Evolutionary conservation across 441 rosid genomes (phyloP).

Genomic region (Gossypium schwendimanii): DNA sequence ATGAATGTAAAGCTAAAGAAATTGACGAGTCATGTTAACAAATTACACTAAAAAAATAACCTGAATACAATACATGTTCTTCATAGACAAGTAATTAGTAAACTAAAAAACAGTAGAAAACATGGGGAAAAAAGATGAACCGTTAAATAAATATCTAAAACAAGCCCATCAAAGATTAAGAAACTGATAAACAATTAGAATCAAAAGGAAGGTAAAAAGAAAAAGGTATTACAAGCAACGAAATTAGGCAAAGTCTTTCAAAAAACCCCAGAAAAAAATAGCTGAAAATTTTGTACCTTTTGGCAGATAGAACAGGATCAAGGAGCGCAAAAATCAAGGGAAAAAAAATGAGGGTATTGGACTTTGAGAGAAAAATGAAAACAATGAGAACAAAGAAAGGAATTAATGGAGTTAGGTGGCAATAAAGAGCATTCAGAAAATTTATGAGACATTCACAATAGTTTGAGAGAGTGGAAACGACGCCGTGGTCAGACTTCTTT

Average conservation of each 20-base stretch:
- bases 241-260: neutral
- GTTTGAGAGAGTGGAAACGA: slow-evolving; percentile 23
- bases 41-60: too few relatives aligned
- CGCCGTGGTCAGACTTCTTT: slow-evolving; percentile 41
- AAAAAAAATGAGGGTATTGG: neutral
- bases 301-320: neutral
- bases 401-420: slow-evolving; percentile 17
- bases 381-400: slow-evolving; percentile 10
- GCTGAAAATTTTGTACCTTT: slow-evolving; percentile 6
- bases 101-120: neutral
- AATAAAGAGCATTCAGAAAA: neutral
- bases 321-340: neutral
- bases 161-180: neutral
- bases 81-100: too few relatives aligned
- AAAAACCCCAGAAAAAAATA: neutral
- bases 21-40: too few relatives aligned
- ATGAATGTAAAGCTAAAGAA: too few relatives aligned
- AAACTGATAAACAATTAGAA: neutral
- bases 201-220: neutral
- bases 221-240: neutral
- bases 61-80: too few relatives aligned
- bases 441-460: neutral
- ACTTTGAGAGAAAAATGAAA: neutral
- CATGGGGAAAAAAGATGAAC: neutral
- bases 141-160: neutral